phyloP scores from a whole-genome alignment of 1,284 basidiomycete species.

The Cryptococcus sp. region DNA sequence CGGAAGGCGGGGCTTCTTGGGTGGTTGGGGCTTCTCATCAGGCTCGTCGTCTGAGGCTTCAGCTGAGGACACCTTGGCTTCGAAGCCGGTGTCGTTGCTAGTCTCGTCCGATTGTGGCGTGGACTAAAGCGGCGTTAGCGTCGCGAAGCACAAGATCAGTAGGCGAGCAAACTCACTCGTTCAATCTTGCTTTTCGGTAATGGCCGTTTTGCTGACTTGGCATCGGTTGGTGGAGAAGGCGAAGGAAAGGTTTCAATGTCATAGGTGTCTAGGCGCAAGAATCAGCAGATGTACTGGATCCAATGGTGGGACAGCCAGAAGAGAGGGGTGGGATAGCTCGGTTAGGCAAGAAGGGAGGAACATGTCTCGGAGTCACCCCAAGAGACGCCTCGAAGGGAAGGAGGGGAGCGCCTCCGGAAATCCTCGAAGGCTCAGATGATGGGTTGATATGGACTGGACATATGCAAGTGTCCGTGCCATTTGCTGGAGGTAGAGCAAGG shows the following conservation, averaged over 20 bases:
- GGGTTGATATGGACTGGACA: too few species aligned
- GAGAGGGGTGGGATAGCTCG: not conserved
- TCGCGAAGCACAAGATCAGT: not conserved
- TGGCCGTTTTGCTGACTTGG: slow-evolving; percentile 19
- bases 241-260: slow-evolving; percentile 38
- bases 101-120: slow-evolving; percentile 5
- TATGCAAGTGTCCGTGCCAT: too few species aligned
- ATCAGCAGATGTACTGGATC: not conserved
- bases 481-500: too few species aligned
- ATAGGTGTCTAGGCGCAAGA: slow-evolving; percentile 29
- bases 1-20: slow-evolving; percentile 3
- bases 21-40: too few species aligned
- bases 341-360: not conserved
- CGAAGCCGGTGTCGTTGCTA: slow-evolving; percentile 9
- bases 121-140: not conserved
- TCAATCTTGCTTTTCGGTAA: not conserved
- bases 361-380: not conserved
- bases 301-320: too few species aligned
- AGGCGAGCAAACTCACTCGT: slow-evolving; percentile 5
- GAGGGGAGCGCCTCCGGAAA: too few species aligned
- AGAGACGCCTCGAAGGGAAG: too few species aligned
- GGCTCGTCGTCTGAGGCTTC: too few species aligned
- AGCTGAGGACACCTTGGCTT: slow-evolving; percentile 1
- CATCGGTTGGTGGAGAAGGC: slow-evolving; percentile 34
- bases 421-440: too few species aligned